Evolutionary conservation across 1,284 basidiomycete genomes (phyloP).

Genomic region (Marasmius sp.): DNA sequence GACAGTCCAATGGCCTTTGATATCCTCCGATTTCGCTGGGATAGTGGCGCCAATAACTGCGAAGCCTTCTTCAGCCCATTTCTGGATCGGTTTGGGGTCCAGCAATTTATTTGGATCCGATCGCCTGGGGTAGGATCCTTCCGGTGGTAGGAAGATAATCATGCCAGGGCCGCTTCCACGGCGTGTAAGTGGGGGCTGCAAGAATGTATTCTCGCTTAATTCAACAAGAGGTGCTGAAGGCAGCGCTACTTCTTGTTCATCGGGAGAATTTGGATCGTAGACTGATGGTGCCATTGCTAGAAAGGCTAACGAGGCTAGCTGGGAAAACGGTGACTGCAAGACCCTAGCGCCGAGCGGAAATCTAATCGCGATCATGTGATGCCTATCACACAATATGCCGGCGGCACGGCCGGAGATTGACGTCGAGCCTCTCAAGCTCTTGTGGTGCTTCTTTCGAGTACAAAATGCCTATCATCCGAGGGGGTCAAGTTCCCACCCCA

Average conservation of each 20-base stretch:
- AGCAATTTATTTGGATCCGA: conserved; percentile 28
- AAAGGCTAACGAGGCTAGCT: not conserved
- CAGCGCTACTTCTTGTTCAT: conserved; percentile 37
- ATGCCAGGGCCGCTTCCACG: conserved; percentile 45
- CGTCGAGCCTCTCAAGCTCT: too few species aligned
- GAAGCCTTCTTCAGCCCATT: conserved; percentile 53
- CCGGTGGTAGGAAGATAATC: conserved; percentile 37
- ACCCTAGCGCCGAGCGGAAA: not conserved
- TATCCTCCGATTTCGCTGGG: too few species aligned
- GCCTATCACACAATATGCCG: too few species aligned
- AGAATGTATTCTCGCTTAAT: conserved; percentile 28
- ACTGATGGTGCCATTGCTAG: conserved; percentile 25
- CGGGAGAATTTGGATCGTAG: conserved; percentile 38
- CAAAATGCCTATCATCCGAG: not conserved
- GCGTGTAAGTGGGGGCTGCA: conserved; percentile 45
- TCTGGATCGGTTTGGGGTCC: conserved; percentile 45
- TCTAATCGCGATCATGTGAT: not conserved
- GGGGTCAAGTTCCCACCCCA: not conserved
- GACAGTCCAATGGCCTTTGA: conserved; percentile 15
- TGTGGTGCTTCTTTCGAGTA: not conserved
- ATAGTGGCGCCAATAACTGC: conserved; percentile 38
- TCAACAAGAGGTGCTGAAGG: conserved; percentile 34
- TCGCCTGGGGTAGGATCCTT: conserved; percentile 19
- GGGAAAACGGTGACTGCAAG: not conserved
- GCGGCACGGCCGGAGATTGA: too few species aligned